phyloP scores from a whole-genome alignment of 75 land plant species.

The Selaginella moellendorffii region DNA sequence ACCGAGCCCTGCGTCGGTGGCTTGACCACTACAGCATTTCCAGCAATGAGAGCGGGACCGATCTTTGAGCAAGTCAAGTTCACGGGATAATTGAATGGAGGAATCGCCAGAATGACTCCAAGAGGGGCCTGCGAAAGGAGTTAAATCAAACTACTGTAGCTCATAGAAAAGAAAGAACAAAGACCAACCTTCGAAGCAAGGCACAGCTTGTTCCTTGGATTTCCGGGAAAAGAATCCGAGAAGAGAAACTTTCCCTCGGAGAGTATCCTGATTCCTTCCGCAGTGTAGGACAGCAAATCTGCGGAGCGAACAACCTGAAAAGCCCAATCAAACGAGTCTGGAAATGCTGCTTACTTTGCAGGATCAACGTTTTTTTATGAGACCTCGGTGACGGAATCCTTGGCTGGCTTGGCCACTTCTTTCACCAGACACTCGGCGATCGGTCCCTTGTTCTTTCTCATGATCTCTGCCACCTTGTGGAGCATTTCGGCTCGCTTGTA shows the following conservation, averaged over 20 bases:
- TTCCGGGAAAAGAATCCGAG: slow-evolving; percentile 31
- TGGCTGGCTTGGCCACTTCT: slow-evolving; percentile 4
- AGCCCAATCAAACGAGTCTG: neutral
- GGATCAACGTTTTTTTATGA: too few species aligned
- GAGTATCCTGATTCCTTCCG: slow-evolving; percentile 30
- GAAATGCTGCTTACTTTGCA: too few species aligned
- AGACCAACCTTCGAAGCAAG: slow-evolving; percentile 23
- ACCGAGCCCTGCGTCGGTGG: slow-evolving; percentile 1
- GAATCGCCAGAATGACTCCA: slow-evolving; percentile 2
- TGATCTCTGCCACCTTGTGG: neutral
- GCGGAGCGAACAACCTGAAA: slow-evolving; percentile 28
- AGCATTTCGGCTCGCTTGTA: slow-evolving; percentile 2
- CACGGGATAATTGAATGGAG: slow-evolving; percentile 7
- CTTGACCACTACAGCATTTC: slow-evolving; percentile 3
- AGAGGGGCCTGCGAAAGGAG: slow-evolving; percentile 1
- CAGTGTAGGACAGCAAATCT: slow-evolving; percentile 26
- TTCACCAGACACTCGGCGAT: slow-evolving; percentile 6
- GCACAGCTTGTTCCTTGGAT: slow-evolving; percentile 27
- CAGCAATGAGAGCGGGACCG: slow-evolving; percentile 3
- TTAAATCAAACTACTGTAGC: neutral
- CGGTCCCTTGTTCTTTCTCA: slow-evolving; percentile 6
- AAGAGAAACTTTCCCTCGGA: slow-evolving; percentile 27
- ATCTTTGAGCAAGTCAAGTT: neutral
- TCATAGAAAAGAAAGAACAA: neutral
- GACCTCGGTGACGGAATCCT: slow-evolving; percentile 5